Base-by-base conservation (phyloP, 2,329 filamentous ascomycete species). In the Kalmusia sp. region DNA sequence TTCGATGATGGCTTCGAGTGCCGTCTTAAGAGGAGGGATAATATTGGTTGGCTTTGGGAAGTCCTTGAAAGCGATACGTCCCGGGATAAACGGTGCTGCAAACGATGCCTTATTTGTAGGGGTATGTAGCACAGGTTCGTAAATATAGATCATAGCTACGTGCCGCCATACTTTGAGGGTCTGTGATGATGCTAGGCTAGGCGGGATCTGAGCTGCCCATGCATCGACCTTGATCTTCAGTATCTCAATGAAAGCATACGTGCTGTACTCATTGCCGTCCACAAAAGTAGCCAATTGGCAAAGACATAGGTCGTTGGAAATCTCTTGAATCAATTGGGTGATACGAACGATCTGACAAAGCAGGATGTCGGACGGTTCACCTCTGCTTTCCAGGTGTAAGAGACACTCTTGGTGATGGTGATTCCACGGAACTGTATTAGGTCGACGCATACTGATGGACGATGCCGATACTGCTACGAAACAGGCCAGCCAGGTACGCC, bases 401-500 rank as follows among this genome's bases (percentile, higher is more conserved):
- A 68, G 40, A 25, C 64, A 65, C 12, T 65, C 64, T 9, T 64
- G 48, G 37, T 64, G 63, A 40, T 68, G 52, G 7, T 49, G 15
- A 45, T 65, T 52, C 65, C 65, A 69, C 1, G 61, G 58, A n/a
- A 64, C 50, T 8, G 64, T 45, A 45, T 57, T 62, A 8, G 63
- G 49, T 14, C 65, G 58, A 15, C 66, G 63, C 19, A 52, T 57
- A 50, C 56, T 59, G 3, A 63, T 57, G 21, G 62, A 60, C 4
- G 62, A 62, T 11, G 57, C 56, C 2, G 61, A 57, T 12, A 64
- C 45, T 24, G 62, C 62, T 25, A 69, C 54, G 41, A 59, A 69
- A 48, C 66, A 69, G 12, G 64, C 63, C 51, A 69, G 61, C 66
- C 66, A 69, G 8, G 66, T 69, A 22, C 65, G 63, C n/a, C 65